A percentile compares a stretch with the other conserved stretches of the same genome.
Conservation (phyloP, 208 protist species). For the Trypanosomatidae sp. region DNA sequence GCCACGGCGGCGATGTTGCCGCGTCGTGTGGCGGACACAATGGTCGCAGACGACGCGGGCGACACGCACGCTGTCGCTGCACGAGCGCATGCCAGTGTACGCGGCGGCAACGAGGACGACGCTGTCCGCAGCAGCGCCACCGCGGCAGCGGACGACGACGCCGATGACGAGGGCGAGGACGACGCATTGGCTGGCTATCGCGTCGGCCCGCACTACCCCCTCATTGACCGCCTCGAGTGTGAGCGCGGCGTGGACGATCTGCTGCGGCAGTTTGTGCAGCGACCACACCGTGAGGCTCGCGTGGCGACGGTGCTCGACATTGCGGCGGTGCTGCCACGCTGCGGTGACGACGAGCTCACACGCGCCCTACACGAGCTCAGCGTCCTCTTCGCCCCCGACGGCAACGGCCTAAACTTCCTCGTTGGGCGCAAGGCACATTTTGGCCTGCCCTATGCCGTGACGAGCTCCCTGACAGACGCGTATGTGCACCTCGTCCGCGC, state of each 20-base stretch:
- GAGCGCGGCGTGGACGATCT: conserved; percentile 52
- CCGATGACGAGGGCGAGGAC: conserved; percentile 1
- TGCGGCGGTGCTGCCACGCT: conserved; percentile 31
- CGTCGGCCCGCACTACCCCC: conserved; percentile 28
- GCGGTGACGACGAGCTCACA: conserved; percentile 50
- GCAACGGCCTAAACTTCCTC: conserved; percentile 65
- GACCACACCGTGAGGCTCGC: conserved; percentile 40
- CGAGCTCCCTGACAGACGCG: conserved; percentile 34
- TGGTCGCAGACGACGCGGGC: no score
- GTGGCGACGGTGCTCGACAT: conserved; percentile 66
- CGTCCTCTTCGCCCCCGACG: conserved; percentile 46
- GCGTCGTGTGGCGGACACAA: no score
- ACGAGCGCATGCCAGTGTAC: background rate
- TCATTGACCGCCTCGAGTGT: conserved; percentile 66
- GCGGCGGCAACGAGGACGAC: background rate
- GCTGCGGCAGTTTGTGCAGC: conserved; percentile 43
- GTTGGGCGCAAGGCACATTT: conserved; percentile 34
- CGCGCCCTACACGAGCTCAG: conserved; percentile 53
- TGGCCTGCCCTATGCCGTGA: conserved; percentile 48
- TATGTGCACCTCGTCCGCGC: conserved; percentile 53
- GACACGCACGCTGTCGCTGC: background rate
- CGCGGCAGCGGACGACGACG: background rate
- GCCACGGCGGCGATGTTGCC: no score
- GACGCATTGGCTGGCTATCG: conserved; percentile 36
- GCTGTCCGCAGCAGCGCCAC: background rate